Base-by-base conservation (phyloP, 345 rosid genomes). In the Gossypium arboreum region DNA sequence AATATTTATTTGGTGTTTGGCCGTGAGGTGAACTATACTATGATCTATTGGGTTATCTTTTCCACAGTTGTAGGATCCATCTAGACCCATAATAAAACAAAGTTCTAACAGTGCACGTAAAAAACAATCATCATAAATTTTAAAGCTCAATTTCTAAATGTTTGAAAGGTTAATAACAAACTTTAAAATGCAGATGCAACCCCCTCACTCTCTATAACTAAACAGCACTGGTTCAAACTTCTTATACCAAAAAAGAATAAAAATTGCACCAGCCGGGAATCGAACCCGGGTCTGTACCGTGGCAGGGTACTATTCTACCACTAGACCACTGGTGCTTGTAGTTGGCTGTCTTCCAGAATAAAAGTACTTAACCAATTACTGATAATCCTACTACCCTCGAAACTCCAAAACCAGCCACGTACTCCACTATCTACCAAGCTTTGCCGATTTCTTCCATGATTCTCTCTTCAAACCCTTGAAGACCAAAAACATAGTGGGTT, bases 281-380 rank as follows among this genome's bases (percentile, higher is more conserved):
- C 87, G 86, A 90, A 87, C 93, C 90, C 89, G 87, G 93, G 91
- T 88, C 90, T 84, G 84, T 85, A 90, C 93, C 84, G 85, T 86
- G 85, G 89, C 85, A 88, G 85, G 85, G 86, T 87, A 86, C 89
- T 90, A 89, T 90, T 87, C 89, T 91, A 91, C 91, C 91, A 86
- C 90, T 86, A 89, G 93, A 87, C 93, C 89, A 89, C 89, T 84
- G 93, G 93, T 86, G 90, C 90, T n/a, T 25, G 0, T 4, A 4
- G 1, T 5, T 34, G 41, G 41, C 1, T 5, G 0, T 0, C 41
- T 34, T 34, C 41, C 41, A 4, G 41, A 34, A 34, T 4, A 4
- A 0, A 34, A 0, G 1, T 34, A 34, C 41, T 5, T 34, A 5
- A 34, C 0, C 1, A 4, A 29, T 7, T 43, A 1, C 13, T 13